Percentiles rank a stretch among this genome's conserved stretches.
These are phyloP conservation scores for Aspergillus sp. DNA, from an alignment of 2,329 filamentous ascomycete species.

Conservation along the genomic window DNA sequence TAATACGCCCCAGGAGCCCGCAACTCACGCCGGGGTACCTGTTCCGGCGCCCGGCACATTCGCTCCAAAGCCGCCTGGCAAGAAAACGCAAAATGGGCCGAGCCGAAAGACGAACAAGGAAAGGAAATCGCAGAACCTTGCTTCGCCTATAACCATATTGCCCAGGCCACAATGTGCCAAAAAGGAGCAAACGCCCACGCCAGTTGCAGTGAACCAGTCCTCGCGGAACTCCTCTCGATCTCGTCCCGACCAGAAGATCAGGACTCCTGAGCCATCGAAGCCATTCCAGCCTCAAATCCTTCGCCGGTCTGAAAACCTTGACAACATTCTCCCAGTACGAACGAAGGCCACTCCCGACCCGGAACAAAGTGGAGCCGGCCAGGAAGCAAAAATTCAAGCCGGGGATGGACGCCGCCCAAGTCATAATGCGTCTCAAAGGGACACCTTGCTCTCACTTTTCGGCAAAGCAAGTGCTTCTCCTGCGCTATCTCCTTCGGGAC, in stretches of 20 bases:
- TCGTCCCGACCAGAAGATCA: constrained; percentile 19
- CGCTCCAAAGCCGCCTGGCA: constrained; percentile 25
- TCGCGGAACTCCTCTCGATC: constrained; percentile 11
- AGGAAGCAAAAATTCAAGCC: constrained; percentile 19
- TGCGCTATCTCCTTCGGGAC: constrained; percentile 18
- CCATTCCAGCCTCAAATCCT: constrained; percentile 56
- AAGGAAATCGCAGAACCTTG: constrained; percentile 21
- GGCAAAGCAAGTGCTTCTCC: constrained; percentile 45
- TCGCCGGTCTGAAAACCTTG: constrained; percentile 48
- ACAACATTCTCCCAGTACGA: constrained; percentile 28
- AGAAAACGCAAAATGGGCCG: constrained; percentile 23
- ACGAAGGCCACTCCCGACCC: constrained; percentile 24
- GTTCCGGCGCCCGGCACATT: constrained; percentile 42
- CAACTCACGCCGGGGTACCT: constrained; percentile 27
- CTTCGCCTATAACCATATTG: constrained; percentile 40
- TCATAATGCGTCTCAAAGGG: constrained; percentile 48
- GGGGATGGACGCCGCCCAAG: constrained; percentile 39
- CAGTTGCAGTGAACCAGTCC: constrained; percentile 1
- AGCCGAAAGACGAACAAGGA: constrained; percentile 23
- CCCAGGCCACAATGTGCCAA: constrained; percentile 34
- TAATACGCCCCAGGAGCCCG: constrained; percentile 12
- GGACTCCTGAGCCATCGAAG: constrained; percentile 39
- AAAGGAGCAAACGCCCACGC: constrained; percentile 22
- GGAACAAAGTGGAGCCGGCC: constrained; percentile 8
- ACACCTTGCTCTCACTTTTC: constrained; percentile 62